Base-by-base conservation (phyloP, 306 rosid species). In the Vigna nakashimae region DNA sequence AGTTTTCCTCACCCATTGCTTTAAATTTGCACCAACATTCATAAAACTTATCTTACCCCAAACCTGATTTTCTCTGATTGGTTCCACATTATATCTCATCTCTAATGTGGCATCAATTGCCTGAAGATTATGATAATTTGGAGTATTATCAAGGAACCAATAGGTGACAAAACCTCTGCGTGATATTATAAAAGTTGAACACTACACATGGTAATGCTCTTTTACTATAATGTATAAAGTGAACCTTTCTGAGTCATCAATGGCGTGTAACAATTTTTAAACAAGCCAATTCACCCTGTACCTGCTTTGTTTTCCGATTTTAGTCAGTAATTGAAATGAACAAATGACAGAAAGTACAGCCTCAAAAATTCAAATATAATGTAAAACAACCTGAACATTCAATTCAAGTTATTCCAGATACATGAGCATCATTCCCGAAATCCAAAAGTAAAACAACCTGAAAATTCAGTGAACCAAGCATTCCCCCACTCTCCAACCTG, bases 1-100 rank as follows among this genome's bases (percentile, higher is more conserved):
- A 22, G 18, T 49, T 20, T 69, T 46, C 42, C 53, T 57, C 58
- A 9, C 30, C 46, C 52, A 32, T 26, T 17, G 42, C 30, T 68
- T 75, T 45, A 28, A 45, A 76, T 73, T 68, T 58, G 13, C 60
- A 62, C 78, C 58, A 30, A 15, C 40, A 34, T 26, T 32, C 50
- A n/a, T 63, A 8, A 63, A 76, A 51, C 20, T 3, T 36, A 67
- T 51, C 68, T 67, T 53, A 69, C 49, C 17, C 26, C 15, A 65
- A 77, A 56, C 24, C 50, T 66, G 24, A 77, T 24, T 36, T 28
- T 56, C 28, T 59, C n/a, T 70, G 45, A 60, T 57, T 49, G 42
- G 24, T 79, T 48, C 18, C 17, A 15, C 9, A 46, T 30, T 9
- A 32, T 45, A 69, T 14, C 24, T 45, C 18, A 36, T 65, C 40